Base-by-base conservation (phyloP, 1,284 basidiomycete species). In the Earliella scabrosa region DNA sequence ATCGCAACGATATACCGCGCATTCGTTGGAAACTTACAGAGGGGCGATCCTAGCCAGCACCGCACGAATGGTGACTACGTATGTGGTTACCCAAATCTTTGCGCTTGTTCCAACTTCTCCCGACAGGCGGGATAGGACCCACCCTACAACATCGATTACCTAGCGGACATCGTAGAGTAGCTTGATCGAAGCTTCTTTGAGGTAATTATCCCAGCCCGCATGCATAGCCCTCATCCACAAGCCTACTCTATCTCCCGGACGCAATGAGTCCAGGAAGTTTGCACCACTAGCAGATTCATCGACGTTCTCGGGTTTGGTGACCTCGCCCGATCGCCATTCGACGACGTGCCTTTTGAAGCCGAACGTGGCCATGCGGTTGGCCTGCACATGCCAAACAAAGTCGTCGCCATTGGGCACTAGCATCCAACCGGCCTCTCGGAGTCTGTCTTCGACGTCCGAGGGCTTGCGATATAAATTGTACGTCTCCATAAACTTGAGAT, bases 211-310 rank as follows among this genome's bases (percentile, higher is more conserved):
- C 59, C 52, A 60, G 3, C 59, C 59, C 3, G 40, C 48, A 32
- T 48, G 54, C 31, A 29, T 27, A 20, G 59, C 59, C 2, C 54
- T 44, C 54, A 57, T 52, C 54, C 52, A 56, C 14, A 60, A 21
- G 21, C 32, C 54, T 16, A 60, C 47, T 13, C 45, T 44, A 21
- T 60, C 59, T 6, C 54, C 52, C 1, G 54, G 49, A 2, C 20
- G 59, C 4, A 60, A 45, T 23, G 52, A 38, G 2, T 56, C 49
- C 5, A 60, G 11, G 44, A 60, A 57, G 11, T 54, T 52, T 1
- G 14, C 41, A 11, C 54, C 59, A 10, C 23, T 32, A 4, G 54
- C 54, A 5, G 4, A 20, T 0, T 51, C 54, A 24, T 32, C 38
- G 10, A 34, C 51, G 0, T 23, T 20, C 4, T 20, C 21, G 3